Evolutionary conservation across 352 stramenopile species (phyloP).

Genomic region (Phytopythium chamaehyphon): DNA sequence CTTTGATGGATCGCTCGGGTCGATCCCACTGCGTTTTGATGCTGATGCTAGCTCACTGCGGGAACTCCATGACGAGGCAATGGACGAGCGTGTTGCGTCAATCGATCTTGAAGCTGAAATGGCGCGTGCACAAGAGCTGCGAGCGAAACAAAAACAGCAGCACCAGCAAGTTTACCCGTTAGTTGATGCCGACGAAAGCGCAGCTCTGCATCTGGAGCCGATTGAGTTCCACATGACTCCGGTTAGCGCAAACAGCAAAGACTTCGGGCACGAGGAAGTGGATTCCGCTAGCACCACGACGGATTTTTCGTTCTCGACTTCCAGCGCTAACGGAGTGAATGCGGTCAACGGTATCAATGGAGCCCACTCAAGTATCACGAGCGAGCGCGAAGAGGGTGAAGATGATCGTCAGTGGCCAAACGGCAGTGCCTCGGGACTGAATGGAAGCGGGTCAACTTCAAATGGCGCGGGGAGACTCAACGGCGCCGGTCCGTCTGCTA

Average conservation of each 20-base stretch:
- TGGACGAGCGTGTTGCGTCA: conserved; percentile 66
- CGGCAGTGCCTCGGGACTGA: conserved; percentile 4
- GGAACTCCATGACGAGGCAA: conserved; percentile 61
- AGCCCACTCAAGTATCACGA: conserved; percentile 2
- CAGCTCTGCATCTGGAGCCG: conserved; percentile 6
- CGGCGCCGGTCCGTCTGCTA: conserved; percentile 13
- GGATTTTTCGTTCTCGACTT: neutral
- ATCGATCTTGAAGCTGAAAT: conserved; percentile 79
- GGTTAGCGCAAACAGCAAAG: neutral
- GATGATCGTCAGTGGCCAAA: conserved; percentile 12
- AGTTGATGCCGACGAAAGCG: conserved; percentile 5
- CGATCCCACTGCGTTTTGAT: conserved; percentile 86
- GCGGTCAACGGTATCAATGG: conserved; percentile 19
- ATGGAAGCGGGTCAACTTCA: neutral
- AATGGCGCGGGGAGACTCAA: conserved; percentile 13
- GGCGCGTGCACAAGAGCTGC: conserved; percentile 59
- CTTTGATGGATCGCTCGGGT: conserved; percentile 90
- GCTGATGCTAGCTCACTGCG: conserved; percentile 44
- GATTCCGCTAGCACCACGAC: neutral
- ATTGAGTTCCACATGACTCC: conserved; percentile 4
- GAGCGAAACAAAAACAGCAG: conserved; percentile 3
- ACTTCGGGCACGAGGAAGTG: neutral
- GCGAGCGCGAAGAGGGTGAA: conserved; percentile 10
- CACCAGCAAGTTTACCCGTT: neutral
- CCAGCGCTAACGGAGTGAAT: conserved; percentile 20